Evolutionary conservation across 345 rosid species (phyloP).

Genomic region (Streptanthus diversifolius): DNA sequence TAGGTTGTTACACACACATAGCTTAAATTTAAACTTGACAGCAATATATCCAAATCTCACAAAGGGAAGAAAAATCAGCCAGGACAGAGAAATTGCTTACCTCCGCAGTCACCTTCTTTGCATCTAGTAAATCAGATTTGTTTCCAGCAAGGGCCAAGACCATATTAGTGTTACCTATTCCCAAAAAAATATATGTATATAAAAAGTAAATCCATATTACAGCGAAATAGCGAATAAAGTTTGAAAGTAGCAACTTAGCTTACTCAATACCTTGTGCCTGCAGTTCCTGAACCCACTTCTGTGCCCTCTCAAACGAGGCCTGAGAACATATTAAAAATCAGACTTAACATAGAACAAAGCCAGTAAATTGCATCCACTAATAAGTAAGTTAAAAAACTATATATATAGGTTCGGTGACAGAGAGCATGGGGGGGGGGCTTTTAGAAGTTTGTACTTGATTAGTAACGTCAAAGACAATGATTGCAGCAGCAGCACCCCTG

Average conservation of each 20-base stretch:
- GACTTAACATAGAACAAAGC: neutral
- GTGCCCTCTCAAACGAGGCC: slow-evolving; percentile 95
- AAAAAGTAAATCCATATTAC: neutral
- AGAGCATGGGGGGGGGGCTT: too few species aligned
- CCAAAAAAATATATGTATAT: neutral
- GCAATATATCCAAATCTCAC: neutral
- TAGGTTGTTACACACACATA: neutral
- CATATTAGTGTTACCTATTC: slow-evolving; percentile 80
- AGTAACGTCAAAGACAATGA: slow-evolving; percentile 85
- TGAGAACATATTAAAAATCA: slow-evolving; percentile 18
- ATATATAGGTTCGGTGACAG: neutral
- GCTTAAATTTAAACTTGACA: neutral
- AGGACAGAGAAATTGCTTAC: slow-evolving; percentile 39
- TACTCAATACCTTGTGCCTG: slow-evolving; percentile 75
- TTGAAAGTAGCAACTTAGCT: neutral
- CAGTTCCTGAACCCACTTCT: slow-evolving; percentile 98
- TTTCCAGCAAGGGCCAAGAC: slow-evolving; percentile 94
- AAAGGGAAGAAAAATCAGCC: neutral
- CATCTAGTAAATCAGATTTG: slow-evolving; percentile 82
- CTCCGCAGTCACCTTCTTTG: slow-evolving; percentile 74
- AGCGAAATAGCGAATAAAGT: too few species aligned
- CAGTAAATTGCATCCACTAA: neutral
- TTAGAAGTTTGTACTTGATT: slow-evolving; percentile 48
- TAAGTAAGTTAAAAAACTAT: neutral
- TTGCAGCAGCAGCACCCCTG: slow-evolving; percentile 94